These are phyloP conservation scores for Malassezia cuniculi DNA, from an alignment of 1,284 basidiomycete genomes.

Conservation along the genomic window DNA sequence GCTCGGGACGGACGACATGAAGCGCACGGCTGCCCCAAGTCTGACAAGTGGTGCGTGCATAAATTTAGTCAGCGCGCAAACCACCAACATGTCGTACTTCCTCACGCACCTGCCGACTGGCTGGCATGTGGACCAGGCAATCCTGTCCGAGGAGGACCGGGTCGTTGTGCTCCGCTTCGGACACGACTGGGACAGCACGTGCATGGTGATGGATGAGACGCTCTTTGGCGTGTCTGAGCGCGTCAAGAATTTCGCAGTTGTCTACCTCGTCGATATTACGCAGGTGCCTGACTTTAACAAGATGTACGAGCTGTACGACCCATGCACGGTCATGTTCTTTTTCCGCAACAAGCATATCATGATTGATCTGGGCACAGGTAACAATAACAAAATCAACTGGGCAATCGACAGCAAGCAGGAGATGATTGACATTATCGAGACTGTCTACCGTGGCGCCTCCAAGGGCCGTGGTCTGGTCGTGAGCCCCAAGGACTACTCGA, in stretches of 20 bases:
- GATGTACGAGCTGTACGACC: conserved; percentile 50
- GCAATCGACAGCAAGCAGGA: conserved; percentile 43
- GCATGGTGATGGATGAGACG: conserved; percentile 99
- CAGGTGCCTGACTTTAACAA: conserved; percentile 96
- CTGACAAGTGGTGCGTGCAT: background rate
- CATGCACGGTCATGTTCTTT: conserved; percentile 35
- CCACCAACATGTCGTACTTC: conserved; percentile 52
- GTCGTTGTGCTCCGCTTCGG: conserved; percentile 91
- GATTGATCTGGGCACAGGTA: conserved; percentile 97
- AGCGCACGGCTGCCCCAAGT: no score
- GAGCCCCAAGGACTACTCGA: conserved; percentile 59
- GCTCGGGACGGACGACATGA: conserved; percentile 1
- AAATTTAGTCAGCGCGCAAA: background rate
- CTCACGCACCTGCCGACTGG: conserved; percentile 73
- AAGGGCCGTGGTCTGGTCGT: conserved; percentile 97
- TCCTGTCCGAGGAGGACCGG: conserved; percentile 91
- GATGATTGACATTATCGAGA: conserved; percentile 94
- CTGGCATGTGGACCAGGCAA: conserved; percentile 55
- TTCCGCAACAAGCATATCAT: conserved; percentile 91
- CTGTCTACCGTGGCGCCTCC: conserved; percentile 90
- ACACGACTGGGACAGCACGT: conserved; percentile 77
- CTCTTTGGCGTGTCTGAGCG: conserved; percentile 82
- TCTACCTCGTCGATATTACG: conserved; percentile 89
- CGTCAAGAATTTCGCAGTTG: conserved; percentile 95
- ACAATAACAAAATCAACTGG: conserved; percentile 85